Evolutionary conservation across 805 yeast species (phyloP).

Genomic region (Candida quercuum): DNA sequence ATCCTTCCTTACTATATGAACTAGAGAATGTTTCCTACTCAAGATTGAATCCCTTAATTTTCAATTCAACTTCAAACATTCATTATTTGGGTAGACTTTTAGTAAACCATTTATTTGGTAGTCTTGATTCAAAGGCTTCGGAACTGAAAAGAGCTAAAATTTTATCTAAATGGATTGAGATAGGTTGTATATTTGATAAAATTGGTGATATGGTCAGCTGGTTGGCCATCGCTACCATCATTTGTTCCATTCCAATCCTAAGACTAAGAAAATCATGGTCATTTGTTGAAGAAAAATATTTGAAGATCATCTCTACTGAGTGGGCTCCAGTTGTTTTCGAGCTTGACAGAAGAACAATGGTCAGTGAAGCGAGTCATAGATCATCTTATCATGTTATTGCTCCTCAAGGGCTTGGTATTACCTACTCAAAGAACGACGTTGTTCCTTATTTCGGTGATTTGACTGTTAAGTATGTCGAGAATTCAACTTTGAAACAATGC

Average conservation of each 20-base stretch:
- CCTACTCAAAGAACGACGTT: conserved; percentile 69
- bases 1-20: conserved; percentile 68
- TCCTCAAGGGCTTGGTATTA: conserved; percentile 79
- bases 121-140: conserved; percentile 27
- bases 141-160: conserved; percentile 53
- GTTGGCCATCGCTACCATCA: conserved; percentile 81
- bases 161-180: conserved; percentile 76
- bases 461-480: conserved; percentile 36
- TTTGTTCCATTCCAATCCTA: conserved; percentile 78
- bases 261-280: conserved; percentile 76
- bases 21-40: conserved; percentile 28
- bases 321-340: conserved; percentile 95
- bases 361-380: conserved; percentile 49
- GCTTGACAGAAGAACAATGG: conserved; percentile 68
- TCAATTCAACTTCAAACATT: conserved; percentile 57
- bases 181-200: conserved; percentile 73
- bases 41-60: conserved; percentile 68
- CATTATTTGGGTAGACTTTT: conserved; percentile 77
- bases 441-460: conserved; percentile 92
- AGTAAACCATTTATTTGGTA: conserved; percentile 61
- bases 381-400: conserved; percentile 71
- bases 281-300: conserved; percentile 50
- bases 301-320: conserved; percentile 62
- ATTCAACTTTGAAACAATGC: conserved; percentile 45
- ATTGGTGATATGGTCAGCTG: conserved; percentile 92